A percentile compares a stretch with the other conserved stretches of the same genome.
Conservation (phyloP, 805 yeast species). For the Hanseniaspora clermontiae region DNA sequence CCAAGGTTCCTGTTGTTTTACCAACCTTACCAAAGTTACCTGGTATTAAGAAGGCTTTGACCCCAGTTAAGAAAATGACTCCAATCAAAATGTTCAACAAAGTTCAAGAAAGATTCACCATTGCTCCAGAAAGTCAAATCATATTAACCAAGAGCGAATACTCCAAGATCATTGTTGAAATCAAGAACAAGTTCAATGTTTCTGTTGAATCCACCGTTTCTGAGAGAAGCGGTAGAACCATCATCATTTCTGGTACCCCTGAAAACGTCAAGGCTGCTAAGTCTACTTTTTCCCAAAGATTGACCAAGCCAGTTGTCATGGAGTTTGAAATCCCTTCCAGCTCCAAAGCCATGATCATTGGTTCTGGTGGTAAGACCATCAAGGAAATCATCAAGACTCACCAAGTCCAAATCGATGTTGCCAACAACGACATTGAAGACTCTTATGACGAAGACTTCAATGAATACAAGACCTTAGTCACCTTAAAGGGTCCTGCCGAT, state of each 20-base stretch:
- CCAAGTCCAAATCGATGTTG: constrained; percentile 54
- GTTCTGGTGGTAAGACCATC: constrained; percentile 71
- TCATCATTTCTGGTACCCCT: constrained; percentile 65
- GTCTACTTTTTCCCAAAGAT: constrained; percentile 58
- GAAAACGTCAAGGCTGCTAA: constrained; percentile 56
- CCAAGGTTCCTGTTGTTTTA: constrained; percentile 11
- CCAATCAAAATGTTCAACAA: constrained; percentile 34
- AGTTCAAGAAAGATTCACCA: constrained; percentile 67
- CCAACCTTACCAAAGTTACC: constrained; percentile 13
- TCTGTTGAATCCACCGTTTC: constrained; percentile 75
- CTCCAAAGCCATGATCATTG: constrained; percentile 68
- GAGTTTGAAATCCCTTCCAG: constrained; percentile 60
- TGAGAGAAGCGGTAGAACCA: constrained; percentile 58
- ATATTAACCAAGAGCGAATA: constrained; percentile 53
- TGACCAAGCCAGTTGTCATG: constrained; percentile 60
- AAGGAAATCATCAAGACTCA: constrained; percentile 63
- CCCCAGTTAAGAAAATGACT: constrained; percentile 33
- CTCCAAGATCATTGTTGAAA: constrained; percentile 48
- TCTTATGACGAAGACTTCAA: constrained; percentile 44
- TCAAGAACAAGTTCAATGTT: constrained; percentile 49
- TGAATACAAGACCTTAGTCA: constrained; percentile 47
- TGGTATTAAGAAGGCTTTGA: not conserved
- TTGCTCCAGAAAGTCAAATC: constrained; percentile 57
- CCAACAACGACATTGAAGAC: constrained; percentile 24
- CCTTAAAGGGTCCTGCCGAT: constrained; percentile 72